These are phyloP conservation scores for Friedmanniomyces simplex DNA, from an alignment of 495 filamentous ascomycete genomes.

Conservation along the genomic window DNA sequence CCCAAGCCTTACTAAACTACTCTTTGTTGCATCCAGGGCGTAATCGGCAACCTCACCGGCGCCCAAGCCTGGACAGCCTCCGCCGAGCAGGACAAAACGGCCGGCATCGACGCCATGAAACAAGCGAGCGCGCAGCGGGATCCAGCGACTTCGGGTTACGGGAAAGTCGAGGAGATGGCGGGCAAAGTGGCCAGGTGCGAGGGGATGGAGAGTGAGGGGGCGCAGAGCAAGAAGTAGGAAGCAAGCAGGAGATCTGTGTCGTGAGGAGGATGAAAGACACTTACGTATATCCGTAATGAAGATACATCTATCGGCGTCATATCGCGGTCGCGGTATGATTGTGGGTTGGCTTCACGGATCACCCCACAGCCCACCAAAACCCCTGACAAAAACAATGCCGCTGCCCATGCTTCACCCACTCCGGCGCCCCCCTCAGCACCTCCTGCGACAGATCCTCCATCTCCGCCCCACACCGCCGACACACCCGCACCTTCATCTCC, in stretches of 20 bases:
- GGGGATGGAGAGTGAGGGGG: constrained; percentile 33
- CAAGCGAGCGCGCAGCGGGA: constrained; percentile 28
- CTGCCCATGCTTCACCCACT: constrained; percentile 44
- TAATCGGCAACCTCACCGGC: constrained; percentile 28
- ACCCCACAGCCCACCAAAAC: constrained; percentile 11
- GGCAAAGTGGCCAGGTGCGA: constrained; percentile 31
- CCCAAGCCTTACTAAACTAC: not conserved
- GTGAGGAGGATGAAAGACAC: no score
- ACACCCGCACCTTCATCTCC: constrained; percentile 35
- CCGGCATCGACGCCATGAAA: constrained; percentile 31
- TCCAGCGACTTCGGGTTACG: constrained; percentile 22
- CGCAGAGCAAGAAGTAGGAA: constrained; percentile 22
- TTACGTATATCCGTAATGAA: no score
- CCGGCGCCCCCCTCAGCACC: constrained; percentile 27
- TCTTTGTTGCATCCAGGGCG: constrained; percentile 22
- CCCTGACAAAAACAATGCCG: constrained; percentile 39
- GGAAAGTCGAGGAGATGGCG: constrained; percentile 31
- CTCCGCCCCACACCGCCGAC: constrained; percentile 49
- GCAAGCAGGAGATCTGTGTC: no score
- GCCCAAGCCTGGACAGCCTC: constrained; percentile 28
- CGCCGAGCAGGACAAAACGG: constrained; percentile 26
- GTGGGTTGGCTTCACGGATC: not conserved
- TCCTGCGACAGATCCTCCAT: constrained; percentile 47
- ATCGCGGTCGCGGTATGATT: not conserved
- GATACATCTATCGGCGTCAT: no score